Evolutionary conservation across 306 rosid genomes (phyloP).

Genomic region (Fragaria vesca): DNA sequence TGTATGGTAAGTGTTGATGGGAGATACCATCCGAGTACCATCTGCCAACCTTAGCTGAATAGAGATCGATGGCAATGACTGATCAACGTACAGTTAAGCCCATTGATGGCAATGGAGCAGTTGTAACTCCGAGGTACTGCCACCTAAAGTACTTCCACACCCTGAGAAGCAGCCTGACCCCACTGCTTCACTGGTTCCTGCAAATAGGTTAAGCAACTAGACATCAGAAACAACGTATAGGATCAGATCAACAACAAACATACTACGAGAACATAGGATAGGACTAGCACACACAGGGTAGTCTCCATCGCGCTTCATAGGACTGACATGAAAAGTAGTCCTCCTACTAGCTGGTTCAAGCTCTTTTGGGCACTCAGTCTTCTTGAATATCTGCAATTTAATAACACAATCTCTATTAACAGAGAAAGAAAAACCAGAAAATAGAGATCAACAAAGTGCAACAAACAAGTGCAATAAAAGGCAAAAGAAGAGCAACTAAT

Average conservation of each 20-base stretch:
- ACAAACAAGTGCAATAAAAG: not conserved
- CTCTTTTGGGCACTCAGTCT: constrained; percentile 81
- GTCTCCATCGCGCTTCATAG: constrained; percentile 61
- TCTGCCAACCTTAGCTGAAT: constrained; percentile 91
- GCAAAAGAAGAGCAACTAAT: not conserved
- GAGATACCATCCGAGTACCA: constrained; percentile 92
- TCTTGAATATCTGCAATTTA: constrained; percentile 71
- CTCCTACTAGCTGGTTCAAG: constrained; percentile 66
- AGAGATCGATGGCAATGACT: constrained; percentile 71
- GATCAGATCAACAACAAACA: constrained; percentile 5
- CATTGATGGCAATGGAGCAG: constrained; percentile 55
- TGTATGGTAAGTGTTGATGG: constrained; percentile 79
- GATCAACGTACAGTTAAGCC: constrained; percentile 63
- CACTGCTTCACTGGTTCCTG: constrained; percentile 70
- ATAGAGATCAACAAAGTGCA: not conserved
- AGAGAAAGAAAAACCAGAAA: not conserved
- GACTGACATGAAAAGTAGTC: constrained; percentile 64
- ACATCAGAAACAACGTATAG: not conserved
- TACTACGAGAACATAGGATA: constrained; percentile 15
- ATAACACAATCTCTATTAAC: constrained; percentile 1
- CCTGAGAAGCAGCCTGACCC: constrained; percentile 49
- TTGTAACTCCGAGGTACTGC: constrained; percentile 34
- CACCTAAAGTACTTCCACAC: constrained; percentile 90
- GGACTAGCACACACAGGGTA: constrained; percentile 55
- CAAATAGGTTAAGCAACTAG: constrained; percentile 1